Conservation (phyloP, 768 basidiomycete species). For the Peribolospora kevripleyi region DNA sequence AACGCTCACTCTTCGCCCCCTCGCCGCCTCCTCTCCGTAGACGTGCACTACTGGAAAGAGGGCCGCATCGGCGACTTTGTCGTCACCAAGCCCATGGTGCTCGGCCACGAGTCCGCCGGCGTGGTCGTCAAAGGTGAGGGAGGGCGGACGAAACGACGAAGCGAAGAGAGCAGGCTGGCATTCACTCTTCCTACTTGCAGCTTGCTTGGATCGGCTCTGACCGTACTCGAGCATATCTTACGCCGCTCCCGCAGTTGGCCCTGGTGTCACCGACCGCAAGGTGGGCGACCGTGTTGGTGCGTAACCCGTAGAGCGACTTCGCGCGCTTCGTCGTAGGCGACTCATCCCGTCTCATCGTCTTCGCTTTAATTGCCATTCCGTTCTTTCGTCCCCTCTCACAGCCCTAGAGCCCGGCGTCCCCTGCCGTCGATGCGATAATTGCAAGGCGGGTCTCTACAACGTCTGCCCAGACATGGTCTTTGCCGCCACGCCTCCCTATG, state of each 20-base stretch:
- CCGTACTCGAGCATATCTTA: background rate
- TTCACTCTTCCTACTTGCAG: background rate
- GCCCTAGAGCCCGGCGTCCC: too few relatives aligned
- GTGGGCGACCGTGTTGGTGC: slow-evolving; percentile 70
- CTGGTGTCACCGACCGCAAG: slow-evolving; percentile 48
- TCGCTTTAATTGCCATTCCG: background rate
- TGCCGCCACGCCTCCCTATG: slow-evolving; percentile 71
- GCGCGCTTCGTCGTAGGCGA: too few relatives aligned
- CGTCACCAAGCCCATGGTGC: slow-evolving; percentile 61
- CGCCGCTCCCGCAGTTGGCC: slow-evolving; percentile 32
- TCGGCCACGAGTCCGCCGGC: slow-evolving; percentile 83
- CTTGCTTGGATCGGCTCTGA: background rate
- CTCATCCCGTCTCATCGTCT: background rate
- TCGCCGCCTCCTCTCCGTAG: background rate
- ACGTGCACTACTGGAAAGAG: slow-evolving; percentile 58
- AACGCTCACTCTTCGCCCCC: too few relatives aligned
- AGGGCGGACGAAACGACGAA: background rate
- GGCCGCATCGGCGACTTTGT: slow-evolving; percentile 50
- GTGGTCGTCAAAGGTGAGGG: slow-evolving; percentile 38
- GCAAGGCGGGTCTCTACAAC: slow-evolving; percentile 64
- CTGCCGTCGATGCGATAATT: slow-evolving; percentile 17
- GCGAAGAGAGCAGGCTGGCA: background rate
- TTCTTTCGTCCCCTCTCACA: background rate
- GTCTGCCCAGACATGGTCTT: slow-evolving; percentile 53
- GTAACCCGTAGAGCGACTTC: slow-evolving; percentile 42